phyloP scores from a whole-genome alignment of 1,284 basidiomycete species.

The Cryptococcus sp. region DNA sequence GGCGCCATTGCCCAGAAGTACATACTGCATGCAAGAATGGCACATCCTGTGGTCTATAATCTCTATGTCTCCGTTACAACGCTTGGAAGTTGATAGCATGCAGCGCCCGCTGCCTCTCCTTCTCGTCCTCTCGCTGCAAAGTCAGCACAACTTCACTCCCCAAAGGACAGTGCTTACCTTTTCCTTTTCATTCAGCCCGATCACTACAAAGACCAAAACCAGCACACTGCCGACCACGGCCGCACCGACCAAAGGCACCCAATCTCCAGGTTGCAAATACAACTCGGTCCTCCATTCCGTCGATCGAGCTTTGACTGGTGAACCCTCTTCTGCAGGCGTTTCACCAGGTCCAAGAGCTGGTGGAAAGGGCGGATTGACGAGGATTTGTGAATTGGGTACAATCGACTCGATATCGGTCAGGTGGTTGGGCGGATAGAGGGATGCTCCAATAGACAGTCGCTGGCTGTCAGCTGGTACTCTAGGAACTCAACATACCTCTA shows the following conservation, averaged over 20 bases:
- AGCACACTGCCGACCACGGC: slow-evolving; percentile 71
- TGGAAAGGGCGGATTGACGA: slow-evolving; percentile 72
- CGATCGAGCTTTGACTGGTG: slow-evolving; percentile 21
- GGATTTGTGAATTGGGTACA: slow-evolving; percentile 93
- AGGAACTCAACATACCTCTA: slow-evolving; percentile 55
- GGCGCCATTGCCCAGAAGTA: not conserved
- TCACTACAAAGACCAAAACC: slow-evolving; percentile 72
- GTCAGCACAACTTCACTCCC: not conserved
- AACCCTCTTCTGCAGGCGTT: not conserved
- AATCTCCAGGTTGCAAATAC: slow-evolving; percentile 88
- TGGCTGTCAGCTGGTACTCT: slow-evolving; percentile 8
- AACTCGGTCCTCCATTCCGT: slow-evolving; percentile 78
- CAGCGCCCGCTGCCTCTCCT: slow-evolving; percentile 75
- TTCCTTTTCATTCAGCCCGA: slow-evolving; percentile 83
- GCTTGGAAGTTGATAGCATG: slow-evolving; percentile 98
- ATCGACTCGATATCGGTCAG: slow-evolving; percentile 90
- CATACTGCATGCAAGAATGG: not conserved
- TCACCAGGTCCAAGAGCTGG: slow-evolving; percentile 12
- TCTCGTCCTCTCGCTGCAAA: slow-evolving; percentile 77
- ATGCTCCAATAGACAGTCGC: slow-evolving; percentile 86
- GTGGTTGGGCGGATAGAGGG: slow-evolving; percentile 60
- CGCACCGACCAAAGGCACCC: slow-evolving; percentile 94
- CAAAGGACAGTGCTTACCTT: slow-evolving; percentile 54
- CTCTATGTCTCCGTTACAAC: slow-evolving; percentile 49
- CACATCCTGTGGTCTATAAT: not conserved